phyloP scores from a whole-genome alignment of 345 rosid species.

The Populus nigra region DNA sequence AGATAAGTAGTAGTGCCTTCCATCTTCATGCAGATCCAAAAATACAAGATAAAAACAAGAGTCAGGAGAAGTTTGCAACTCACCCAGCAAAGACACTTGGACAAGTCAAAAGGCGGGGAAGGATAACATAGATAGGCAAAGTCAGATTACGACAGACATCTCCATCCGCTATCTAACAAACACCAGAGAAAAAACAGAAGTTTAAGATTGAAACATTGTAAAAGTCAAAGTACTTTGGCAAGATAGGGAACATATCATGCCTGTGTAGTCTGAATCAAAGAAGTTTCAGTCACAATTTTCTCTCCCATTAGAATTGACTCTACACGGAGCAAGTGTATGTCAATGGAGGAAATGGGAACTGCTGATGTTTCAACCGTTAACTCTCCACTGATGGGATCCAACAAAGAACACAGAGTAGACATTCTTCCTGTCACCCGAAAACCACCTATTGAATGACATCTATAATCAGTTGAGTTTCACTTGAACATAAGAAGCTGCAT shows the following conservation, averaged over 20 bases:
- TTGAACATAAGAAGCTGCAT: background rate
- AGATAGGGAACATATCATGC: constrained; percentile 25
- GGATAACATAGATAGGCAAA: constrained; percentile 69
- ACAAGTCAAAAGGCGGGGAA: constrained; percentile 84
- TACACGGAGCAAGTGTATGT: constrained; percentile 65
- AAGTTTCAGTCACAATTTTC: constrained; percentile 74
- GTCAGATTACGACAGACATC: constrained; percentile 68
- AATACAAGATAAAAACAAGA: background rate
- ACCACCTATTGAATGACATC: constrained; percentile 53
- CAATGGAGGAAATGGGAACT: constrained; percentile 66
- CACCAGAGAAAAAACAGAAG: background rate
- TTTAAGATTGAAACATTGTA: constrained; percentile 3
- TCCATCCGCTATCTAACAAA: constrained; percentile 81
- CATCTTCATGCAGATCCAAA: background rate
- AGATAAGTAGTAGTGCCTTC: background rate
- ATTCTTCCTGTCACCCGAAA: constrained; percentile 79
- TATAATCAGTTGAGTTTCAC: constrained; percentile 15
- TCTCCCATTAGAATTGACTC: constrained; percentile 84
- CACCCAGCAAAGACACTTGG: constrained; percentile 91
- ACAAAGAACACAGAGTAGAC: constrained; percentile 64
- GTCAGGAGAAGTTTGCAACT: constrained; percentile 17
- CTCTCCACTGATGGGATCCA: constrained; percentile 78
- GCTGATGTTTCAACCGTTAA: constrained; percentile 75
- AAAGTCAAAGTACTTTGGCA: background rate
- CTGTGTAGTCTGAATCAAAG: constrained; percentile 91